Evolutionary conservation across 495 filamentous ascomycete genomes (phyloP), one percentile per base, ranked within the genome.

Genomic region (Lasiosphaeriaceae sp.): DNA sequence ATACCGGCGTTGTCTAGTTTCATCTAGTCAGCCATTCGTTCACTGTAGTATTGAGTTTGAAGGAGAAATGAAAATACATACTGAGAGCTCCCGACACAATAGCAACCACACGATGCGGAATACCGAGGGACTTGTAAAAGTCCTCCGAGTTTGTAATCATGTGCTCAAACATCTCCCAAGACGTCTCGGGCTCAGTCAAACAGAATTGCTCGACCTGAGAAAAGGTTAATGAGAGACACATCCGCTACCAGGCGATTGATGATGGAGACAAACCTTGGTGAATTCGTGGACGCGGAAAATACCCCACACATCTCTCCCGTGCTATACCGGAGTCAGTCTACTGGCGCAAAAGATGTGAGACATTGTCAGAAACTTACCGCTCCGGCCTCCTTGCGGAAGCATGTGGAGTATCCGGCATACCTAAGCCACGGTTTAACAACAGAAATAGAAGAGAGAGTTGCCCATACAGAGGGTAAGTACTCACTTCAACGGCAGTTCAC

Each of bases 221-320:
- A n/a, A 43, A 16, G 4, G 4, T 5, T 43, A 14, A n/a, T 59
- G 2, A 48, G 57, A 22, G 6, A 22, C 20, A 35, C 20, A 35
- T 16, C 14, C 17, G 2, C 2, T 12, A 9, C 17, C 2, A 44
- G 61, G 59, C 17, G 24, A 16, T 29, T 19, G 43, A 50, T 56
- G 55, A 56, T 14, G 14, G 39, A 43, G 39, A 43, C 39, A 16
- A 34, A 86, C 84, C 85, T 98, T 98, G 73, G 97, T 94, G 66
- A 98, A 98, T 67, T 98, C 93, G 73, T 98, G 94, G 41, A 97
- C 92, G 64, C 94, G 86, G 80, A 97, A 98, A 60, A 97, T 90
- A 52, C 94, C 94, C 94, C 94, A 98, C 5, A 95, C 93, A 66
- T 98, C 94, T 73, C 90, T 90, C 35, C 94, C 94, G 66, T 96